These are phyloP conservation scores for Camillea tinctor DNA, from an alignment of 2,329 filamentous ascomycete species.

Conservation along the genomic window DNA sequence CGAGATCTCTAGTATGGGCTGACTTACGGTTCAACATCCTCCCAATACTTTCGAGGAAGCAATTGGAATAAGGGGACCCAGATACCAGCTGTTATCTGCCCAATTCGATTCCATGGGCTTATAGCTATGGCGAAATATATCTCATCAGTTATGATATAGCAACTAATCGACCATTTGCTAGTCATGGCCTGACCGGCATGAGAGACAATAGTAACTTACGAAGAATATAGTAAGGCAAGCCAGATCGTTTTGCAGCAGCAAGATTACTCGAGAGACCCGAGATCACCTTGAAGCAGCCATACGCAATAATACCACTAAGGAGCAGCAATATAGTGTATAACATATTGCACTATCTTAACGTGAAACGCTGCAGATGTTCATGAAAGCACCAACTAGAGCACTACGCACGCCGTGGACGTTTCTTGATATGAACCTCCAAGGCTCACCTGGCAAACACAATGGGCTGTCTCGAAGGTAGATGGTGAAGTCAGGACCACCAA, in stretches of 20 bases:
- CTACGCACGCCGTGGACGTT: not conserved
- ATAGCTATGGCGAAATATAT: slow-evolving; percentile 37
- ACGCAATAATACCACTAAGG: slow-evolving; percentile 34
- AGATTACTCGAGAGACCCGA: slow-evolving; percentile 45
- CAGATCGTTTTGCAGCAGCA: slow-evolving; percentile 47
- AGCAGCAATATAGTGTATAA: slow-evolving; percentile 38
- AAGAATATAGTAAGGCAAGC: slow-evolving; percentile 51
- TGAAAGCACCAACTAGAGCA: not conserved
- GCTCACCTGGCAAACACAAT: not conserved
- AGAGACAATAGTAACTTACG: slow-evolving; percentile 42
- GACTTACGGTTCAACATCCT: slow-evolving; percentile 59
- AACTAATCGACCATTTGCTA: not conserved
- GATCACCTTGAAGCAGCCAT: slow-evolving; percentile 32
- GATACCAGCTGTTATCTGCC: slow-evolving; percentile 54
- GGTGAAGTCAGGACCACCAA: not conserved
- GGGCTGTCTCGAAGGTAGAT: not conserved
- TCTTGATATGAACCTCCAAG: not conserved
- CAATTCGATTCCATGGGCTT: slow-evolving; percentile 50
- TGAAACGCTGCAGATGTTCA: not conserved
- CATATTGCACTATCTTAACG: slow-evolving; percentile 24
- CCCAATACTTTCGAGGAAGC: slow-evolving; percentile 55
- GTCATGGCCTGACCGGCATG: not conserved
- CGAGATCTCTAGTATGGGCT: not conserved
- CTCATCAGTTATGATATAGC: slow-evolving; percentile 5
- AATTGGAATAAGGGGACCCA: slow-evolving; percentile 55